phyloP scores from a whole-genome alignment of 1,284 basidiomycete genomes.

The Boletellus sp. region DNA sequence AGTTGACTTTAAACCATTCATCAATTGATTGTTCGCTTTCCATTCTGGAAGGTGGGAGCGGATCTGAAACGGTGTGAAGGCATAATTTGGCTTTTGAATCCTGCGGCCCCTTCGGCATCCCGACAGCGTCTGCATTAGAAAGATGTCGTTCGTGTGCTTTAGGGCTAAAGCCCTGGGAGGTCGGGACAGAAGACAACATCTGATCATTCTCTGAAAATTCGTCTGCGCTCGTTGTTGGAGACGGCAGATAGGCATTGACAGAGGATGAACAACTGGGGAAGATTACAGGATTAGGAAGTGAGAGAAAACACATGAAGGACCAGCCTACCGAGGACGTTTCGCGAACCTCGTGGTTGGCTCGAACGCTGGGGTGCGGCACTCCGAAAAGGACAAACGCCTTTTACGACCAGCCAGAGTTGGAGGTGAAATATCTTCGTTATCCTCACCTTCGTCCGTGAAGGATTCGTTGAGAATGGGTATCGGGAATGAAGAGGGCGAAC shows the following conservation, averaged over 20 bases:
- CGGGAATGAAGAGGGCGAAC: background rate
- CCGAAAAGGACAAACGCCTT: slow-evolving; percentile 5
- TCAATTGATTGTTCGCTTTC: slow-evolving; percentile 19
- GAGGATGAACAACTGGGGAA: too few relatives aligned
- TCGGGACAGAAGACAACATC: too few relatives aligned
- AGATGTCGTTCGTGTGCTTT: too few relatives aligned
- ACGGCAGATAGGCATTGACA: too few relatives aligned
- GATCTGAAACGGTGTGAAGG: slow-evolving; percentile 28
- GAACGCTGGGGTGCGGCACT: background rate
- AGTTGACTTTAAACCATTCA: slow-evolving; percentile 23
- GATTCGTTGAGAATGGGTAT: background rate
- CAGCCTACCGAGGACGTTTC: too few relatives aligned
- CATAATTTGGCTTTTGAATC: slow-evolving; percentile 4
- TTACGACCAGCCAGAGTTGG: slow-evolving; percentile 17
- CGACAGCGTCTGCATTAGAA: too few relatives aligned
- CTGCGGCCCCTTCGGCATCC: too few relatives aligned
- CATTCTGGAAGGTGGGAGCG: slow-evolving; percentile 18
- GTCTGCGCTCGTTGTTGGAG: too few relatives aligned
- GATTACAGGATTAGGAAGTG: background rate
- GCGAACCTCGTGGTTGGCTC: too few relatives aligned
- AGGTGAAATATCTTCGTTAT: slow-evolving; percentile 2
- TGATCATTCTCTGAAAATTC: too few relatives aligned
- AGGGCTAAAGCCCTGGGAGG: too few relatives aligned
- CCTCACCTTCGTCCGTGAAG: slow-evolving; percentile 4
- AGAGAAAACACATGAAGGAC: too few relatives aligned